phyloP scores from a whole-genome alignment of 768 basidiomycete genomes.

The Trametes cingulata region DNA sequence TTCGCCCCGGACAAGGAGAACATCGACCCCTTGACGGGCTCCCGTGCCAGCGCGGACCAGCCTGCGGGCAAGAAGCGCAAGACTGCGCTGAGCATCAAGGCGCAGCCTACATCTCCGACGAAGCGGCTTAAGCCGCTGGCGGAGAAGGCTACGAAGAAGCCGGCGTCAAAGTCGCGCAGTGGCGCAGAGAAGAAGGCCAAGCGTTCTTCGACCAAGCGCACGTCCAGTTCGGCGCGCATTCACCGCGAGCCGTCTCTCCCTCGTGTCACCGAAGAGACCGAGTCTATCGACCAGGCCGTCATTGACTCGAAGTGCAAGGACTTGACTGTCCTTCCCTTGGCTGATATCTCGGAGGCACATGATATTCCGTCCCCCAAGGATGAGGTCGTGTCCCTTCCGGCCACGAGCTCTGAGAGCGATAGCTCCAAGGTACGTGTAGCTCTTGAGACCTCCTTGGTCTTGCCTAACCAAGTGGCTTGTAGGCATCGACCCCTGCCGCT shows the following conservation, averaged over 20 bases:
- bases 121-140: constrained; percentile 22
- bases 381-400: constrained; percentile 1
- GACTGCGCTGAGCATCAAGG: constrained; percentile 35
- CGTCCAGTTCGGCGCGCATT: constrained; percentile 28
- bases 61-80: constrained; percentile 63
- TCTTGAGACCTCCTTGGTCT: neutral
- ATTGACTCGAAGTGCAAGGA: constrained; percentile 81
- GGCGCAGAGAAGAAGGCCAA: constrained; percentile 24
- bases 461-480: neutral
- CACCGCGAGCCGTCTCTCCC: constrained; percentile 61
- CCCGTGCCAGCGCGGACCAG: constrained; percentile 48
- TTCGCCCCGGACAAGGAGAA: constrained; percentile 70
- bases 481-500: neutral
- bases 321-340: constrained; percentile 74
- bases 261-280: constrained; percentile 56
- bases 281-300: constrained; percentile 46
- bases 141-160: constrained; percentile 25
- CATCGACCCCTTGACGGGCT: constrained; percentile 71
- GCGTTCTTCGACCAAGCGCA: constrained; percentile 32
- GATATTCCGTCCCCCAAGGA: constrained; percentile 35
- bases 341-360: constrained; percentile 74
- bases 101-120: constrained; percentile 20
- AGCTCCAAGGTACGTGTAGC: neutral
- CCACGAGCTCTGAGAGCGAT: neutral
- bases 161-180: constrained; percentile 10